Evolutionary conservation across 1,139 yeast species (phyloP), one percentile per base, ranked within the genome.

Genomic region (Magnusiomyces paraingens): DNA sequence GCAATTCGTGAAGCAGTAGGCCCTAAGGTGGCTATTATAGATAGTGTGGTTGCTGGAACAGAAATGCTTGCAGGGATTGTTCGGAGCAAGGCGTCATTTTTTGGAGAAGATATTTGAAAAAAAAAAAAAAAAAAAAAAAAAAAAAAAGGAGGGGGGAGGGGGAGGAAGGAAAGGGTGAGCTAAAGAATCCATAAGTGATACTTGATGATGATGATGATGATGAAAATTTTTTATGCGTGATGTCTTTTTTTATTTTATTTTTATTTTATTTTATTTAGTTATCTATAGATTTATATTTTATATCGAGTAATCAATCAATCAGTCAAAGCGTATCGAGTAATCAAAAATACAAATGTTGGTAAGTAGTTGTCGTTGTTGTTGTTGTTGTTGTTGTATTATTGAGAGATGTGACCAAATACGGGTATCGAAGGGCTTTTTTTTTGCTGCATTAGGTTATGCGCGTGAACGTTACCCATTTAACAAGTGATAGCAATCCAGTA

Each of bases 31-130:
- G 51, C 55, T 11, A 39, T 58, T 47, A 47, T 55, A 50, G 60
- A 59, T 36, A 54, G 60, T 26, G 59, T 57, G 10, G 44, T 57
- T 14, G 57, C 60, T 55, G 62, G 49, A 3, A 49, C 53, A 1
- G 56, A 55, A 29, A 21, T 52, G 2, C 36, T 52, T 18, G 48
- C 18, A 12, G 57, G 55, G n/a, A 21, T 54, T 3, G 54, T 55
- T 21, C 40, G 53, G 20, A 47, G 52, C 14, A 42, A 50, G 26
- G 10, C n/a, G 2, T 12, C 39, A 10, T 46, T 46, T 18, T 46
- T 35, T 35, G 49, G 49, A 17, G 29, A 35, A 10, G 15, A n/a
- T 4, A 10, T 10, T 5, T 38, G 12, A 38, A 38, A 38, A 35
- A 35, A 35, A 35, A 11, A 35, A 35, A 14, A 35, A 35, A n/a